phyloP scores from a whole-genome alignment of 2,329 filamentous ascomycete genomes.

The Penicillium sp. region DNA sequence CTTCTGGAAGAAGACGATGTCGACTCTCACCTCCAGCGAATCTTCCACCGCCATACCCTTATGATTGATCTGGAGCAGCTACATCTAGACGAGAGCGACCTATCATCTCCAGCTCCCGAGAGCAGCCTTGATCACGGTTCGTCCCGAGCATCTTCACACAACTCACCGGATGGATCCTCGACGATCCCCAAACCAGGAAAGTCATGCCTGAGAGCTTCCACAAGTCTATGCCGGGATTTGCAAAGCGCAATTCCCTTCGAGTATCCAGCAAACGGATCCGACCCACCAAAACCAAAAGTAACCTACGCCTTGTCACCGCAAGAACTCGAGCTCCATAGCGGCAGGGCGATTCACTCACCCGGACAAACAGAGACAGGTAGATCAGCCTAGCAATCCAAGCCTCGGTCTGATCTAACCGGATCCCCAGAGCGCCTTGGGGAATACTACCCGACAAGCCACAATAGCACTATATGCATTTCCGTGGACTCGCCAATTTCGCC shows the following conservation, averaged over 20 bases:
- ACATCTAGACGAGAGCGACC: slow-evolving; percentile 6
- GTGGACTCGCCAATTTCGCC: slow-evolving; percentile 9
- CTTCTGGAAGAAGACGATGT: slow-evolving; percentile 36
- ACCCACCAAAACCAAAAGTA: slow-evolving; percentile 7
- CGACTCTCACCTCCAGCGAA: slow-evolving; percentile 30
- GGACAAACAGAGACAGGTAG: slow-evolving; percentile 2
- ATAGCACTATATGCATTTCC: slow-evolving; percentile 1
- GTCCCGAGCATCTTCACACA: too few species aligned
- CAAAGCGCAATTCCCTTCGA: not conserved
- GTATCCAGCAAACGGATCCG: not conserved
- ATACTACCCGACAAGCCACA: slow-evolving; percentile 7
- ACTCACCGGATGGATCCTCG: not conserved
- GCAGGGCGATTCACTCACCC: not conserved
- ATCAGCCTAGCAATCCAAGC: not conserved
- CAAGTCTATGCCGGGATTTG: not conserved
- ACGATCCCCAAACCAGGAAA: not conserved
- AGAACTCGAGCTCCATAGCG: not conserved
- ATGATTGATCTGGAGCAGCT: slow-evolving; percentile 20
- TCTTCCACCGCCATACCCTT: slow-evolving; percentile 17
- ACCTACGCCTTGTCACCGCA: slow-evolving; percentile 9
- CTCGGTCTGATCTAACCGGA: not conserved
- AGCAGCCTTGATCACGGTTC: too few species aligned
- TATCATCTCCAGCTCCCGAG: too few species aligned
- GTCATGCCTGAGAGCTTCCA: slow-evolving; percentile 3
- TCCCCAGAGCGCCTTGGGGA: slow-evolving; percentile 5